Conservation (phyloP, 495 filamentous ascomycete species). For the Annulohypoxylon stygium region DNA sequence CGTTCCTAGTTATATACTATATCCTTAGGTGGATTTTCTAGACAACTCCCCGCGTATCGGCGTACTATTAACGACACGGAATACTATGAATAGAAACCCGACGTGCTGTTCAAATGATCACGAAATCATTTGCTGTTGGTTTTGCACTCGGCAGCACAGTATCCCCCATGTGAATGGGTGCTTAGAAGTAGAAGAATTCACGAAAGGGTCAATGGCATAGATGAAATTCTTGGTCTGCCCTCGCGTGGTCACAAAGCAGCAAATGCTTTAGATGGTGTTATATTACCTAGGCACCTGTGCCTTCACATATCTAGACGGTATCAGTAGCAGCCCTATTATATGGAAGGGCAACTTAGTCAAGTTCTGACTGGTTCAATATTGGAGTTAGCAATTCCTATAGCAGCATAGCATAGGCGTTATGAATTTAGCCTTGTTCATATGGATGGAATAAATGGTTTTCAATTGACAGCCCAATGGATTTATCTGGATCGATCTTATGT, state of each 20-base stretch:
- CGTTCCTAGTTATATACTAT: slow-evolving; percentile 80
- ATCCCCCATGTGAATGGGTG: neutral
- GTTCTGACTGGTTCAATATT: slow-evolving; percentile 12
- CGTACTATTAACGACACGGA: neutral
- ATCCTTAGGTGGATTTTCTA: slow-evolving; percentile 75
- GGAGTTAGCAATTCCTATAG: slow-evolving; percentile 26
- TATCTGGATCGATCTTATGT: slow-evolving; percentile 20
- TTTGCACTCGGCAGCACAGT: neutral
- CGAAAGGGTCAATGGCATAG: neutral
- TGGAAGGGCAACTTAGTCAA: slow-evolving; percentile 6
- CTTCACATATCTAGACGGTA: slow-evolving; percentile 12
- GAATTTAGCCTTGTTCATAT: slow-evolving; percentile 28
- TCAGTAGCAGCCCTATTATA: slow-evolving; percentile 13
- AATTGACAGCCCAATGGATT: slow-evolving; percentile 22
- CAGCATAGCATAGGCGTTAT: slow-evolving; percentile 47
- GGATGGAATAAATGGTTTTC: slow-evolving; percentile 12
- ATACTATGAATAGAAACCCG: neutral
- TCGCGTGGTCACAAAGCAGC: neutral
- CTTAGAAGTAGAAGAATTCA: slow-evolving; percentile 8
- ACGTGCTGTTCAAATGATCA: neutral
- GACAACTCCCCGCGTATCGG: slow-evolving; percentile 11
- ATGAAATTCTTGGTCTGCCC: slow-evolving; percentile 1
- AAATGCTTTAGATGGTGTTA: neutral
- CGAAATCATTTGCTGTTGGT: neutral
- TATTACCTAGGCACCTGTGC: neutral